These are phyloP conservation scores for sorghum (Sorghum bicolor) DNA, from an alignment of 176 grass and related monocot species.

Conservation along the genomic window Sorghum_bicolor_NCBIv3 NC_012874.2:14565001-14565500, in stretches of 20 bases:
- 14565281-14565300: background rate
- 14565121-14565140: background rate
- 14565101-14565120: background rate
- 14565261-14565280: background rate
- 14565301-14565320: background rate
- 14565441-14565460: background rate
- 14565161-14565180: background rate
- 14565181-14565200: background rate
- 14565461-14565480: too few species aligned
- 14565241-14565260: background rate
- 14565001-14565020: background rate
- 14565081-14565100: background rate
- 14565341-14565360: too few species aligned
- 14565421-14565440: background rate
- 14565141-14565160: background rate
- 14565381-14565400: background rate
- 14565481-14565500: background rate
- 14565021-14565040: background rate
- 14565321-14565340: background rate
- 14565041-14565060: background rate
- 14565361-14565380: background rate
- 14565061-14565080: background rate
- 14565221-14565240: background rate
- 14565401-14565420: background rate
- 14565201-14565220: background rate